A percentile compares a stretch with the other conserved stretches of the same genome.
Conservation (phyloP, 768 basidiomycete genomes). For the Amanita subjunquillea region DNA sequence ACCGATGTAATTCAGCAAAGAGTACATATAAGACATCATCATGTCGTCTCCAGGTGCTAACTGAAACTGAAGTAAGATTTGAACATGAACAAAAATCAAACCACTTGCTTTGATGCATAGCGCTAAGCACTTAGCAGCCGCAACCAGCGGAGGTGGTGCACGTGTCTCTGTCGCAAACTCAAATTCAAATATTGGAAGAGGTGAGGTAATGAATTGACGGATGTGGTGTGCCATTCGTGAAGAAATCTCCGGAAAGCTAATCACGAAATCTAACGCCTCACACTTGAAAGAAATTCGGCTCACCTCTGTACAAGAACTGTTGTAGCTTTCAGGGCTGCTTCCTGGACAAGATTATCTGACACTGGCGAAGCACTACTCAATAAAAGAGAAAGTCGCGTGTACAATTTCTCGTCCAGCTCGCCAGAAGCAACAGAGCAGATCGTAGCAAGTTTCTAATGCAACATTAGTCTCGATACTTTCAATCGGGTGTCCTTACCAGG, state of each 20-base stretch:
- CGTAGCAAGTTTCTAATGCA: slow-evolving; percentile 68
- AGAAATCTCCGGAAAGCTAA: slow-evolving; percentile 76
- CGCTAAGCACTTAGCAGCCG: slow-evolving; percentile 85
- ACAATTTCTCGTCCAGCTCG: slow-evolving; percentile 59
- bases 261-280: not conserved
- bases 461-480: not conserved
- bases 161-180: slow-evolving; percentile 67
- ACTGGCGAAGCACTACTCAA: slow-evolving; percentile 77
- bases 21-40: slow-evolving; percentile 93
- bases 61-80: slow-evolving; percentile 24
- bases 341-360: slow-evolving; percentile 76
- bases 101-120: slow-evolving; percentile 70
- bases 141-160: slow-evolving; percentile 67
- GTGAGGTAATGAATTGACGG: slow-evolving; percentile 81
- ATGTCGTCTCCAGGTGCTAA: slow-evolving; percentile 81
- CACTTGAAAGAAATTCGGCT: slow-evolving; percentile 8
- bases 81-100: not conserved
- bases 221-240: slow-evolving; percentile 65
- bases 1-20: slow-evolving; percentile 85
- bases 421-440: slow-evolving; percentile 67
- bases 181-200: slow-evolving; percentile 80
- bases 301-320: slow-evolving; percentile 80
- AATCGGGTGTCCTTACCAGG: slow-evolving; percentile 39
- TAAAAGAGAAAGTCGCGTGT: slow-evolving; percentile 59
- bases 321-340: slow-evolving; percentile 80